These are phyloP conservation scores for Xylaria sp. DNA, from an alignment of 2,329 filamentous ascomycete species.

Conservation along the genomic window DNA sequence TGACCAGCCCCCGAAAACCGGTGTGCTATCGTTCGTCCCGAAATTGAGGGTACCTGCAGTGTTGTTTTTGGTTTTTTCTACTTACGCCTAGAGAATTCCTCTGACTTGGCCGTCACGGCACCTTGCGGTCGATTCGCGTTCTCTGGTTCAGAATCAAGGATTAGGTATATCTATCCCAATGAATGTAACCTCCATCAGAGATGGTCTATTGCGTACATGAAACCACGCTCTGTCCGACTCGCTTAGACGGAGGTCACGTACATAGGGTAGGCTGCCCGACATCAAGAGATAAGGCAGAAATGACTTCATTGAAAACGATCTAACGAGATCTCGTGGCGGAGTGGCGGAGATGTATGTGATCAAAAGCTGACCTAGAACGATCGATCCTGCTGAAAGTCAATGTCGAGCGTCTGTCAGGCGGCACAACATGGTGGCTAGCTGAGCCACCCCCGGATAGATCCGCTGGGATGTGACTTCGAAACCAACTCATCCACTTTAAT, in stretches of 20 bases:
- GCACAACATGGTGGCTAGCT: conserved; percentile 31
- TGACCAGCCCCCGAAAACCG: conserved; percentile 2
- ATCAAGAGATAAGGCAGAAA: conserved; percentile 10
- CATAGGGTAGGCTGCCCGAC: background rate
- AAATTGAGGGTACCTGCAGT: conserved; percentile 19
- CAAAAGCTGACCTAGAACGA: conserved; percentile 21
- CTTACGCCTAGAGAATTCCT: conserved; percentile 10
- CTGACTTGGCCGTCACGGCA: conserved; percentile 30
- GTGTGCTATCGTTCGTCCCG: conserved; percentile 14
- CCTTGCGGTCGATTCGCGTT: conserved; percentile 14
- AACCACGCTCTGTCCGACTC: background rate
- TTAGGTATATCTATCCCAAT: conserved; percentile 18
- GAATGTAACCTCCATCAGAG: conserved; percentile 2
- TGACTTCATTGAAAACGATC: conserved; percentile 5
- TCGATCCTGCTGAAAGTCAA: conserved; percentile 15
- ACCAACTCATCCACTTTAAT: conserved; percentile 20
- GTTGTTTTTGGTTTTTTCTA: background rate
- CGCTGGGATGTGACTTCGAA: conserved; percentile 30
- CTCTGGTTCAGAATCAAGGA: conserved; percentile 28
- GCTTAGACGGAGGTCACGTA: background rate
- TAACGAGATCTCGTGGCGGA: conserved; percentile 12
- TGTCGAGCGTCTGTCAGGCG: conserved; percentile 5
- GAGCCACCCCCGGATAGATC: conserved; percentile 37
- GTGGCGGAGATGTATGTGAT: conserved; percentile 7
- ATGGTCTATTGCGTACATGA: conserved; percentile 8